Evolutionary conservation across 2,329 filamentous ascomycete species (phyloP).

Genomic region (Volutella citrinella): DNA sequence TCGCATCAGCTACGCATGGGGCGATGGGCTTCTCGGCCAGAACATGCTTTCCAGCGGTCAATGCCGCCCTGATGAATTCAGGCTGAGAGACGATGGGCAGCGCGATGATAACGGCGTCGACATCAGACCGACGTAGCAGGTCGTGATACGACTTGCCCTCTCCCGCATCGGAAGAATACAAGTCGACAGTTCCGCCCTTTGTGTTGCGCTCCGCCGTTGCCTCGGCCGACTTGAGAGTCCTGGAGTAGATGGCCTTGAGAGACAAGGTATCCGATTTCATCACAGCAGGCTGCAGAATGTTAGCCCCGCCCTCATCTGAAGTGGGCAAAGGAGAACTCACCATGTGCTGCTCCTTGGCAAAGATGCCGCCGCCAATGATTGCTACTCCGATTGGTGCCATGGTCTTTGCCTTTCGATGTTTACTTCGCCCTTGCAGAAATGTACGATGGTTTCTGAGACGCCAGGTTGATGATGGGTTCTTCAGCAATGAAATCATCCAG

Average conservation of each 20-base stretch:
- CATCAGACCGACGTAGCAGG: slow-evolving; percentile 51
- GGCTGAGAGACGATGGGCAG: slow-evolving; percentile 63
- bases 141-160: slow-evolving; percentile 45
- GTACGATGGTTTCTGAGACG: too few species aligned
- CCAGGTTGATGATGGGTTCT: too few species aligned
- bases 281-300: slow-evolving; percentile 51
- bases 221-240: slow-evolving; percentile 56
- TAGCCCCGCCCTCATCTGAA: slow-evolving; percentile 1
- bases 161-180: slow-evolving; percentile 57
- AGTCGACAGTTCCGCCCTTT: slow-evolving; percentile 31
- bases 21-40: slow-evolving; percentile 68
- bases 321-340: slow-evolving; percentile 29
- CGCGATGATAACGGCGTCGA: slow-evolving; percentile 54
- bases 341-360: slow-evolving; percentile 57
- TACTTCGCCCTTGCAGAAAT: background rate
- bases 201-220: slow-evolving; percentile 38
- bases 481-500: background rate
- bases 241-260: slow-evolving; percentile 66
- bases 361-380: slow-evolving; percentile 62
- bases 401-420: slow-evolving; percentile 4
- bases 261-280: slow-evolving; percentile 45
- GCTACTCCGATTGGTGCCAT: slow-evolving; percentile 50
- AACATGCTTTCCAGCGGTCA: slow-evolving; percentile 67
- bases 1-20: slow-evolving; percentile 48
- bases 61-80: slow-evolving; percentile 52